Evolutionary conservation across 768 basidiomycete species (phyloP), one percentile per base, ranked within the genome.

Genomic region (Kwoniella europaea): DNA sequence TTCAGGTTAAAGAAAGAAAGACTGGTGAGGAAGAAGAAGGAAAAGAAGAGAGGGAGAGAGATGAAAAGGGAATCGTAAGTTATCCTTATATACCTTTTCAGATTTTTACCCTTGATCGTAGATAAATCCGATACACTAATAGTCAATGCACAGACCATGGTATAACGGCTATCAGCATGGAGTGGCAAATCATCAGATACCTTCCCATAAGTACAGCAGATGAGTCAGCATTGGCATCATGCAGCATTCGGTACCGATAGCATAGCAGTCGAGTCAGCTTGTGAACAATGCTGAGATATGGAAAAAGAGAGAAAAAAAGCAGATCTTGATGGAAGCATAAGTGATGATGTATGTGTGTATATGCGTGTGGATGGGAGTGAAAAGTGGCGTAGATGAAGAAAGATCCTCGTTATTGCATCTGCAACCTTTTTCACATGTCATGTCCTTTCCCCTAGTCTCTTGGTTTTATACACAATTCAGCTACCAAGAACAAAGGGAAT

Each of bases 71-170:
- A n/a, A 27, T 24, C 29, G 15, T 2, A 24, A 4, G 55, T 24
- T 9, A 56, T 18, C 55, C 27, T 58, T 20, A 58, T 58, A 58
- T 58, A 58, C 24, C 13, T 22, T 24, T n/a, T 55, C 50, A 52
- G 6, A 13, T 20, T 61, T 20, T 61, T 46, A 43, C 59, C 59
- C 59, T 61, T 43, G 59, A 61, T 61, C 42, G 59, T 61, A 61
- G 41, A 59, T 27, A 27, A 35, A 7, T 44, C 59, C 42, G 59
- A 61, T 10, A 61, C 15, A 13, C 35, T 13, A 10, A 35, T 0
- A 35, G 35, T 18, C 42, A 27, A 15, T 22, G 59, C 59, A 61
- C 59, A 43, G 59, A 44, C 59, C 59, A n/a, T 35, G 55, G n/a
- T 1, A 12, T 53, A 1, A 53, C 20, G 15, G 16, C 20, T 15